Conservation (phyloP, 768 basidiomycete genomes). For the Mrakia frigida region DNA sequence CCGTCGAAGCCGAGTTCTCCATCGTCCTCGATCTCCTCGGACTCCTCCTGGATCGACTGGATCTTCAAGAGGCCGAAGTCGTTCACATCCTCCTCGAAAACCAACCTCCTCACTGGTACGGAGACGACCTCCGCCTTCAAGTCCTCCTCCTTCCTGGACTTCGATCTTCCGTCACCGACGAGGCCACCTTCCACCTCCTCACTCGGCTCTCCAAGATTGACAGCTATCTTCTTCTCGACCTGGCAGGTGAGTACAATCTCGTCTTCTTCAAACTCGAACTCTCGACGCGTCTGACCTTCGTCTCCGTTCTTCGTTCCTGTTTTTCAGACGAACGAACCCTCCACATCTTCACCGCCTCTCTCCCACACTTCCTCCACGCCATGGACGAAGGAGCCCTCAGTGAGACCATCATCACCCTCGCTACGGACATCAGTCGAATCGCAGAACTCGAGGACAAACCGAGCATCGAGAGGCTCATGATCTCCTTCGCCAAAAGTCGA, state of each 20-base stretch:
- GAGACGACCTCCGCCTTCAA: conserved; percentile 60
- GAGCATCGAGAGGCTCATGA: conserved; percentile 84
- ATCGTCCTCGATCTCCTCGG: conserved; percentile 63
- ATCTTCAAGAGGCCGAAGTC: conserved; percentile 64
- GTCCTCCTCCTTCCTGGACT: conserved; percentile 67
- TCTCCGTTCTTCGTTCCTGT: neutral
- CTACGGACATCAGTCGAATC: conserved; percentile 63
- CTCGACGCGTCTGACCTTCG: neutral
- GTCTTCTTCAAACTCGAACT: neutral
- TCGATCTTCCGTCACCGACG: conserved; percentile 66
- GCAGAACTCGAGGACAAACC: conserved; percentile 66
- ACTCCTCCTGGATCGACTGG: conserved; percentile 59
- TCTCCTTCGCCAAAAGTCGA: conserved; percentile 74
- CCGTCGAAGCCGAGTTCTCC: conserved; percentile 71
- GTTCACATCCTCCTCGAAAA: conserved; percentile 65
- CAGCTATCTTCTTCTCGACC: conserved; percentile 63
- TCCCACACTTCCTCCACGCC: conserved; percentile 84
- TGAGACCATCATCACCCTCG: conserved; percentile 61
- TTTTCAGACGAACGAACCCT: conserved; percentile 37
- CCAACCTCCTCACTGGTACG: conserved; percentile 65
- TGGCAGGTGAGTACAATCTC: conserved; percentile 14
- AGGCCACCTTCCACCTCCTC: conserved; percentile 63
- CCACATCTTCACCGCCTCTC: conserved; percentile 55
- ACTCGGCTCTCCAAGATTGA: conserved; percentile 58
- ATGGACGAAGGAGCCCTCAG: conserved; percentile 63